phyloP scores from a whole-genome alignment of 441 rosid species.

The Bruguiera hainesii region DNA sequence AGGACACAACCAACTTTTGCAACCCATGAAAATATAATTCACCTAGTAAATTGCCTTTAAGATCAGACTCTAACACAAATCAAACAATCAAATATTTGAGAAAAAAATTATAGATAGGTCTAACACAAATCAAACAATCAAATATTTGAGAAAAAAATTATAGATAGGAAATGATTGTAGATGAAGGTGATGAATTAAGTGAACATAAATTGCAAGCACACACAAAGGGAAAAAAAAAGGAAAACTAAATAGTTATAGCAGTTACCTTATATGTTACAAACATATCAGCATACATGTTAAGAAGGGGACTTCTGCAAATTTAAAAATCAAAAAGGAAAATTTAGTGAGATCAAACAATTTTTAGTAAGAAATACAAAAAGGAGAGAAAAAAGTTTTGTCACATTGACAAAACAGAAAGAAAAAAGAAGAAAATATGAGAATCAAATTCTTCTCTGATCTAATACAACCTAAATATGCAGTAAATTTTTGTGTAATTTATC shows the following conservation, averaged over 20 bases:
- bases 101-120: not conserved
- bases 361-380: not conserved
- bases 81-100: not conserved
- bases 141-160: not conserved
- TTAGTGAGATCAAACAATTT: not conserved
- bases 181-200: not conserved
- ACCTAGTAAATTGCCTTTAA: not conserved
- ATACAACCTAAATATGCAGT: not conserved
- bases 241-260: not conserved
- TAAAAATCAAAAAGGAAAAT: not conserved
- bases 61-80: not conserved
- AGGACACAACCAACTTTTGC: too few species aligned
- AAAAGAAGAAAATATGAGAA: not conserved
- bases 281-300: conserved; percentile 97
- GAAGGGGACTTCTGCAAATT: conserved; percentile 75
- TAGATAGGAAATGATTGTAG: not conserved
- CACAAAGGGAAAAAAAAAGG: not conserved
- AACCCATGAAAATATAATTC: not conserved
- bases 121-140: too few species aligned
- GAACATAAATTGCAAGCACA: not conserved
- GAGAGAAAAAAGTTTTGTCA: not conserved
- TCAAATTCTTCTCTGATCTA: not conserved
- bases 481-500: too few species aligned
- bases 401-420: not conserved
- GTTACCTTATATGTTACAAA: conserved; percentile 90